Evolutionary conservation across 176 grass and related monocot genomes (phyloP).

Genomic region (Bolboschoenus planiculmis): DNA sequence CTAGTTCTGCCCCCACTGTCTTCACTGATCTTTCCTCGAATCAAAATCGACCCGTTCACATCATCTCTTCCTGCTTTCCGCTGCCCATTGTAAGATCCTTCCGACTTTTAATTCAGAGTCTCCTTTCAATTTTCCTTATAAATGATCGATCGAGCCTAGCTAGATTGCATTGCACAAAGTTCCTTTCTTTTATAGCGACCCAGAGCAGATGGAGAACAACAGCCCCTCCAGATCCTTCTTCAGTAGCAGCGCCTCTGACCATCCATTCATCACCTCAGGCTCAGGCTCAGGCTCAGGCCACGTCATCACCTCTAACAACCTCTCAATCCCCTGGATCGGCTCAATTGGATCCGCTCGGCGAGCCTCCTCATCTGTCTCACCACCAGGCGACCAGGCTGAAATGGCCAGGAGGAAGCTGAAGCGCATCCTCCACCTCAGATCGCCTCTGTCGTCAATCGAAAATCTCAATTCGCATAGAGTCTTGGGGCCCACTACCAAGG

Average conservation of each 20-base stretch:
- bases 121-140: neutral
- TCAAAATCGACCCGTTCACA: neutral
- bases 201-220: constrained; percentile 2
- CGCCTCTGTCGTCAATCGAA: constrained; percentile 12
- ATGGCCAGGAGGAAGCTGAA: constrained; percentile 12
- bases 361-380: neutral
- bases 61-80: neutral
- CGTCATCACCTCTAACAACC: neutral
- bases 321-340: neutral
- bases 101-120: neutral
- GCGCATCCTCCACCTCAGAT: constrained; percentile 13
- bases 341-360: neutral
- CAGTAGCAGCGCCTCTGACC: neutral
- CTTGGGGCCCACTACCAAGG: neutral
- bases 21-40: neutral
- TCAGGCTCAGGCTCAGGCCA: too few species aligned
- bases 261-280: neutral
- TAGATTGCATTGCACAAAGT: neutral
- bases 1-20: neutral
- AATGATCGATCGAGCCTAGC: neutral
- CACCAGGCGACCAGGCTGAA: neutral
- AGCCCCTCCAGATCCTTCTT: neutral
- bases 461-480: neutral
- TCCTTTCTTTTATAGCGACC: neutral
- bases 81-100: neutral